These are phyloP conservation scores for Pleurozium schreberi DNA, from an alignment of 225 moss, liverwort and hornwort species.

Conservation along the genomic window DNA sequence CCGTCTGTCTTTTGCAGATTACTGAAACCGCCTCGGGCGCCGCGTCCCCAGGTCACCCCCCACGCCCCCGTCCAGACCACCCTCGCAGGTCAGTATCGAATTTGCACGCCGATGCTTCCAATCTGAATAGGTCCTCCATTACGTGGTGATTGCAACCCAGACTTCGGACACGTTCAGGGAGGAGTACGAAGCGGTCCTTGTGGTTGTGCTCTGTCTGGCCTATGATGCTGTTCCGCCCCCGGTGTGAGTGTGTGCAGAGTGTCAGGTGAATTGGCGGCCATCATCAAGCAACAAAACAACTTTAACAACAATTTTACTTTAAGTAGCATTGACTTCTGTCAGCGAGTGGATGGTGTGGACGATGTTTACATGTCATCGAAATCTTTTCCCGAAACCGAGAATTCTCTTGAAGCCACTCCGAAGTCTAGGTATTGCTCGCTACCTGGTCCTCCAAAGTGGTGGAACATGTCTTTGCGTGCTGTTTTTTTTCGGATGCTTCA, in stretches of 20 bases:
- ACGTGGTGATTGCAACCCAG: background rate
- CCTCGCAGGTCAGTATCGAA: slow-evolving; percentile 29
- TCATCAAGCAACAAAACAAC: slow-evolving; percentile 41
- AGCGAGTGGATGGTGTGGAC: slow-evolving; percentile 30
- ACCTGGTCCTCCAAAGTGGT: background rate
- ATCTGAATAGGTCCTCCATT: background rate
- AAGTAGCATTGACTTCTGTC: slow-evolving; percentile 30
- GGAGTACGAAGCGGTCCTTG: background rate
- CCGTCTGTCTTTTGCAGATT: slow-evolving; percentile 17
- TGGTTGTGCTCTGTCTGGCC: background rate
- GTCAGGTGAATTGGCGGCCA: slow-evolving; percentile 47
- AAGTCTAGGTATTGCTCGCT: slow-evolving; percentile 32
- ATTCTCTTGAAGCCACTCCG: slow-evolving; percentile 1
- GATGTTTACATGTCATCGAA: slow-evolving; percentile 18
- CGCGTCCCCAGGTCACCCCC: slow-evolving; percentile 1
- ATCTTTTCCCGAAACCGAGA: slow-evolving; percentile 12
- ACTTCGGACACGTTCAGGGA: background rate
- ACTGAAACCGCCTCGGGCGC: slow-evolving; percentile 8
- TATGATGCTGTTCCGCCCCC: background rate
- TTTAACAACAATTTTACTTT: slow-evolving; percentile 32
- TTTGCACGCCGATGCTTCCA: background rate
- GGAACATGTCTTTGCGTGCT: background rate
- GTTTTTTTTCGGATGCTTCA: background rate
- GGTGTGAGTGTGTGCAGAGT: slow-evolving; percentile 11
- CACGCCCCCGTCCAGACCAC: slow-evolving; percentile 10